Evolutionary conservation across 805 yeast species (phyloP), one percentile per base, ranked within the genome.

Genomic region (Candida lessepsii): DNA sequence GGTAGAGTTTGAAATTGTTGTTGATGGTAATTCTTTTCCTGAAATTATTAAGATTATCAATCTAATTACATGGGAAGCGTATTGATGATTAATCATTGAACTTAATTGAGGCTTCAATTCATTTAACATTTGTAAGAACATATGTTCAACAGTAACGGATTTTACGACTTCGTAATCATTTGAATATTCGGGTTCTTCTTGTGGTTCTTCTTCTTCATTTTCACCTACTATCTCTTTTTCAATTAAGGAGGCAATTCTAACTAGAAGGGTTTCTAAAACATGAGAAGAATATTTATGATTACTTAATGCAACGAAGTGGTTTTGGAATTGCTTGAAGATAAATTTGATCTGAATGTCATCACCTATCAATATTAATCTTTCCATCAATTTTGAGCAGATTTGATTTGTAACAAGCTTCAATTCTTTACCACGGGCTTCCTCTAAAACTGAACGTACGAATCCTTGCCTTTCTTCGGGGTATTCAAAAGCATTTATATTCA

Each of bases 221-320:
- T 46, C 52, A n/a, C 50, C 51, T 35, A 82, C 60, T 20, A 86
- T 54, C 56, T 88, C 96, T 49, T 79, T 78, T 57, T 86, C 96
- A 10, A 86, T 72, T 40, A 84, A 58, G 1, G 86, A 78, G 2
- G 96, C 91, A 39, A 79, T 61, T 58, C 91, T 71, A 21, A 84
- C 85, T 20, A 91, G 61, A 26, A 89, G 69, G 0, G 98, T 86
- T 60, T 91, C 98, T 39, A 89, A 69, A 45, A 95, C 95, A 61
- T 93, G 99, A 1, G 97, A 90, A 1, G 96, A 81, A 57, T 88
- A 91, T 58, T 90, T 89, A 54, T 93, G 97, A 50, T 80, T 80
- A 3, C 93, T 76, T 48, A 90, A 70, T 15, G 82, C 78, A n/a
- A 75, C 78, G 50, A 86, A 83, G 48, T 84, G 84, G n/a, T 85